phyloP scores from a whole-genome alignment of 1,139 yeast genomes.

The Chernovozyma sophiae-reginae region DNA sequence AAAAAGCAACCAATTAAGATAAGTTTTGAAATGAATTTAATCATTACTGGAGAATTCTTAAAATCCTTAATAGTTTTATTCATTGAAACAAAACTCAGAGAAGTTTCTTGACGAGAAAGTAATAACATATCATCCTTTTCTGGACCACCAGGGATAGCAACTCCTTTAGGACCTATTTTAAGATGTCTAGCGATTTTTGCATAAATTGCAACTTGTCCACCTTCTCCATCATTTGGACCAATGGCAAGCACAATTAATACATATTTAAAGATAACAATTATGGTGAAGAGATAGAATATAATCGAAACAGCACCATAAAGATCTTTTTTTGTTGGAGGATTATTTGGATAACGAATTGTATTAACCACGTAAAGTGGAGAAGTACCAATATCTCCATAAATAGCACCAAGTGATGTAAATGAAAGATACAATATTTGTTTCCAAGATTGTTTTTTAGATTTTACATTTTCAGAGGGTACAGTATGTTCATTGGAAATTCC shows the following conservation, averaged over 20 bases:
- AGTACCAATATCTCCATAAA: constrained; percentile 61
- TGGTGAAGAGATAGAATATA: constrained; percentile 51
- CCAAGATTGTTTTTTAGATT: constrained; percentile 17
- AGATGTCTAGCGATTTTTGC: constrained; percentile 50
- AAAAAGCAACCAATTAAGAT: constrained; percentile 43
- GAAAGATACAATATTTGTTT: constrained; percentile 20
- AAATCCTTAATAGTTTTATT: constrained; percentile 12
- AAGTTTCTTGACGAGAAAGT: constrained; percentile 39
- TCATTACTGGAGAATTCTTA: constrained; percentile 21
- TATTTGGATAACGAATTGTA: constrained; percentile 34
- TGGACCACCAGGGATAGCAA: constrained; percentile 36
- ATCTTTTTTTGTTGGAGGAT: constrained; percentile 32
- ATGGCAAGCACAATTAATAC: constrained; percentile 41
- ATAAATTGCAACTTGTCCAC: constrained; percentile 60
- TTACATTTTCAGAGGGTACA: not conserved
- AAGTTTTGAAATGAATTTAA: constrained; percentile 25
- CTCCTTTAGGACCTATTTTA: constrained; percentile 47
- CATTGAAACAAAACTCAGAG: constrained; percentile 19
- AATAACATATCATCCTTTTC: constrained; percentile 32
- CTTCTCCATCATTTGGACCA: constrained; percentile 58
- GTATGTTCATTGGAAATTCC: constrained; percentile 3
- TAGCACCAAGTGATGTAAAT: constrained; percentile 49
- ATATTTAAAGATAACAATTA: constrained; percentile 51
- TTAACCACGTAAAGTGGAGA: constrained; percentile 54
- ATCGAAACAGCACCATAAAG: constrained; percentile 50